These are phyloP conservation scores for Globisporangium spinosum DNA, from an alignment of 352 stramenopile species.

Conservation along the genomic window DNA sequence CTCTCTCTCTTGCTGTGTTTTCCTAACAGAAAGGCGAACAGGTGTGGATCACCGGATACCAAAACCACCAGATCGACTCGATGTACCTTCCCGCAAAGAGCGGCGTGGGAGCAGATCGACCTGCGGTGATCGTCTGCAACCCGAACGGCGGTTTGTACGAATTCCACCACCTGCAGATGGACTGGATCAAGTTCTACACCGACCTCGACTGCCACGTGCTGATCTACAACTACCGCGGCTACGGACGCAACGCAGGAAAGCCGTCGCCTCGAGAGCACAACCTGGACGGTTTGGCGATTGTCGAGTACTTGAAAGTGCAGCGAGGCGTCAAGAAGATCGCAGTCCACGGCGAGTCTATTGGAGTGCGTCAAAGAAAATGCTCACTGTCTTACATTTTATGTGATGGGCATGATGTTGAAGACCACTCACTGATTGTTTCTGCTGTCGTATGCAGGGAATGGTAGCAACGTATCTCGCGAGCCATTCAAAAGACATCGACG, in stretches of 20 bases:
- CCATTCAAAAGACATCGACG: slow-evolving; percentile 53
- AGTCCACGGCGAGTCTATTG: slow-evolving; percentile 83
- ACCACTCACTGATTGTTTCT: neutral
- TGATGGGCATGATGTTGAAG: neutral
- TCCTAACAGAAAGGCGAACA: slow-evolving; percentile 62
- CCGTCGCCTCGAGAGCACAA: slow-evolving; percentile 64
- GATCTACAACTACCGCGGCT: slow-evolving; percentile 87
- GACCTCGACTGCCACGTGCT: slow-evolving; percentile 75
- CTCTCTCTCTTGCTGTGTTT: neutral
- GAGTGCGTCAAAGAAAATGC: slow-evolving; percentile 21
- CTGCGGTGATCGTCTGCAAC: slow-evolving; percentile 76
- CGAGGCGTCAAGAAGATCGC: slow-evolving; percentile 54
- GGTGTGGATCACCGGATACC: slow-evolving; percentile 68
- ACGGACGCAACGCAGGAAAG: slow-evolving; percentile 63
- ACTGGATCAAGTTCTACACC: slow-evolving; percentile 88
- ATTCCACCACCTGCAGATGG: slow-evolving; percentile 87
- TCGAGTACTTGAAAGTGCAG: slow-evolving; percentile 60
- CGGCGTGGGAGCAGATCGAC: slow-evolving; percentile 32
- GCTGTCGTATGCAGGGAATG: slow-evolving; percentile 30
- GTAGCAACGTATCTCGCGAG: slow-evolving; percentile 67
- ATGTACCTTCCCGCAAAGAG: slow-evolving; percentile 70
- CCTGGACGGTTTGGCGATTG: slow-evolving; percentile 65
- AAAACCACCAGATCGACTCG: slow-evolving; percentile 65
- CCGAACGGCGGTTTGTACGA: slow-evolving; percentile 85
- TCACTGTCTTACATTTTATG: neutral